Conservation (phyloP, 345 rosid species). For the Alliaria petiolata region DNA sequence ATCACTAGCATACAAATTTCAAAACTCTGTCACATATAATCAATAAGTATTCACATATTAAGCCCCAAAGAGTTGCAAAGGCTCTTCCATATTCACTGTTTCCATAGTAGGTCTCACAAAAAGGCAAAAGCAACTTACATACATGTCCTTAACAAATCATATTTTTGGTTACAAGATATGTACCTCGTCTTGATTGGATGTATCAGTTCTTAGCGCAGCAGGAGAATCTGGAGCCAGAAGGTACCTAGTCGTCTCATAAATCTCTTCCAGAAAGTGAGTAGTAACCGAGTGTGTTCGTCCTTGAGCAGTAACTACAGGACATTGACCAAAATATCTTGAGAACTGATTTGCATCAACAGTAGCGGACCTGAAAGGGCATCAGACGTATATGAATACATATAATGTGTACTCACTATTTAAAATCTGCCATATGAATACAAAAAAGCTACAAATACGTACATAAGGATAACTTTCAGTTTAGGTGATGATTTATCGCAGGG, state of each 20-base stretch:
- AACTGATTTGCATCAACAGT: conserved; percentile 79
- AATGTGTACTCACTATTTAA: neutral
- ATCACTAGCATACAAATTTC: no score
- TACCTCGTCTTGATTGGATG: conserved; percentile 56
- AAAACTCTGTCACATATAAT: no score
- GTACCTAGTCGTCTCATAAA: conserved; percentile 63
- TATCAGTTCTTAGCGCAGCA: conserved; percentile 55
- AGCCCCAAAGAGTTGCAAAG: no score
- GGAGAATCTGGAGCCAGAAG: conserved; percentile 79
- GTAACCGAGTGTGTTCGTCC: conserved; percentile 88
- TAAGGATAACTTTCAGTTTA: conserved; percentile 80
- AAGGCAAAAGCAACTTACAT: no score
- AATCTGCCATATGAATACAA: neutral
- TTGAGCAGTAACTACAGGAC: conserved; percentile 80
- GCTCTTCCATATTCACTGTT: no score
- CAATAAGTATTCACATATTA: no score
- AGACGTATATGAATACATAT: conserved; percentile 1
- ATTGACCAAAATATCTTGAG: conserved; percentile 77
- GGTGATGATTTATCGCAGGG: conserved; percentile 38
- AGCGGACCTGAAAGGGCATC: conserved; percentile 64
- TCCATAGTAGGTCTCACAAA: no score
- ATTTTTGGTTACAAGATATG: neutral
- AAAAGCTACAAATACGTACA: conserved; percentile 43
- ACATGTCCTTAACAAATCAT: neutral
- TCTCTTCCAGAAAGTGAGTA: conserved; percentile 72